Percentiles rank a stretch among this genome's conserved stretches.
phyloP scores from a whole-genome alignment of 768 basidiomycete species.

The Asterophora parasitica region DNA sequence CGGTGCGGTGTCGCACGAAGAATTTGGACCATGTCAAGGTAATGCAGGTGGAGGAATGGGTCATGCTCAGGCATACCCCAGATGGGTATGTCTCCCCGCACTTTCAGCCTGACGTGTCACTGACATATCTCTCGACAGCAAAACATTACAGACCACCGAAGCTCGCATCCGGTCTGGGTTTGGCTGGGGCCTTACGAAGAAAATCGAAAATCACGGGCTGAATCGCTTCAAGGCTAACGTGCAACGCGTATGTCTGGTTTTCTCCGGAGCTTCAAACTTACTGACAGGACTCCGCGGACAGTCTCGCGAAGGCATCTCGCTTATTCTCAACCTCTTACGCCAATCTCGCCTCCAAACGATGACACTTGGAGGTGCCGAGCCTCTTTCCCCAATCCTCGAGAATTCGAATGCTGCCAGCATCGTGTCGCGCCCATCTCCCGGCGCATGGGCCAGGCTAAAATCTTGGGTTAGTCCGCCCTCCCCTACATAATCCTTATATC shows the following conservation, averaged over 20 bases:
- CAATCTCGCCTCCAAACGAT: slow-evolving; percentile 68
- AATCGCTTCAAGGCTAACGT: slow-evolving; percentile 84
- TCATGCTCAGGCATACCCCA: slow-evolving; percentile 59
- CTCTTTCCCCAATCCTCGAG: slow-evolving; percentile 14
- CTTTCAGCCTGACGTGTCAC: not conserved
- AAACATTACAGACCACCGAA: slow-evolving; percentile 82
- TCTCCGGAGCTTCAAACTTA: not conserved
- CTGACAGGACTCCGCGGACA: slow-evolving; percentile 23
- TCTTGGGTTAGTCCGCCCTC: slow-evolving; percentile 36
- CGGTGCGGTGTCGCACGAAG: slow-evolving; percentile 73
- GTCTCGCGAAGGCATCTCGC: slow-evolving; percentile 86
- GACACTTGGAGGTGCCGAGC: slow-evolving; percentile 36
- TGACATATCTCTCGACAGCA: slow-evolving; percentile 33
- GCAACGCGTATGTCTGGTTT: slow-evolving; percentile 55
- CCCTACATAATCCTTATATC: slow-evolving; percentile 10
- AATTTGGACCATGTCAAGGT: slow-evolving; percentile 94
- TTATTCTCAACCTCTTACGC: slow-evolving; percentile 74
- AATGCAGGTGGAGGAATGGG: slow-evolving; percentile 87
- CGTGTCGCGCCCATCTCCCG: slow-evolving; percentile 6
- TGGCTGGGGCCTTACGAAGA: slow-evolving; percentile 85
- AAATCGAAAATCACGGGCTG: slow-evolving; percentile 83
- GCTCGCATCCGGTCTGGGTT: slow-evolving; percentile 85
- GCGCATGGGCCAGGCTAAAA: slow-evolving; percentile 37
- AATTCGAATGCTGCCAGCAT: slow-evolving; percentile 8
- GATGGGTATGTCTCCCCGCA: slow-evolving; percentile 55